Base-by-base conservation (phyloP, 768 basidiomycete species). In the Pulveroboletus sp. region DNA sequence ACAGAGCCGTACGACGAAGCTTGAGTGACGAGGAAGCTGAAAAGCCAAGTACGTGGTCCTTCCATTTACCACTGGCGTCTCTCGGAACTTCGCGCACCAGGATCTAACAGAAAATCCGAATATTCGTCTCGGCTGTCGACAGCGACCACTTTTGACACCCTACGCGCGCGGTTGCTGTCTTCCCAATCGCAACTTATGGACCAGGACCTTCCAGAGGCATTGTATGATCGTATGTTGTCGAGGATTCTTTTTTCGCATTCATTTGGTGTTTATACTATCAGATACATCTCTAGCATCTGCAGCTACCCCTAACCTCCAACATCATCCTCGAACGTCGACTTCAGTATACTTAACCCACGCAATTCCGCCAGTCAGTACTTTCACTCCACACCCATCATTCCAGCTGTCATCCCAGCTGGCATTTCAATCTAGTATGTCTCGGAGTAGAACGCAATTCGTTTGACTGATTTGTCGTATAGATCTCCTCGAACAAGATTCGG, bases 21-120 rank as follows among this genome's bases (percentile, higher is more conserved):
- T 52, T 82, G 56, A 86, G 83, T 58, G 86, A 87, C 56, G 85
- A 87, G 59, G 86, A 86, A 59, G 64, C 69, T 3, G 84, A 83
- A 32, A 75, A 74, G 53, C 59, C 73, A 47, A 73, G 85, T 86
- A 65, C 60, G 82, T 57, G 17, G 1, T 39, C 46, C 18, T 35
- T 31, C 47, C 49, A 31, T 60, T 39, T 51, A 46, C 47, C 47
- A 27, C 38, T 48, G 35, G 14, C 41, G 18, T 50, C n/a, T 43
- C 46, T 46, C 39, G 8, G 21, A 42, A 57, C 48, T 17, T 43
- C 9, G n/a, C 41, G n/a, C 39, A 21, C 45, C 44, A 68, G 66
- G 59, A 53, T 57, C 52, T 28, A 47, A 46, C 39, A 55, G 54
- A 54, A 65, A 57, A 38, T 67, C 66, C 4, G 62, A 69, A 47